phyloP scores from a whole-genome alignment of 192 early-diverging fungal genomes.

The Backusella westeae region DNA sequence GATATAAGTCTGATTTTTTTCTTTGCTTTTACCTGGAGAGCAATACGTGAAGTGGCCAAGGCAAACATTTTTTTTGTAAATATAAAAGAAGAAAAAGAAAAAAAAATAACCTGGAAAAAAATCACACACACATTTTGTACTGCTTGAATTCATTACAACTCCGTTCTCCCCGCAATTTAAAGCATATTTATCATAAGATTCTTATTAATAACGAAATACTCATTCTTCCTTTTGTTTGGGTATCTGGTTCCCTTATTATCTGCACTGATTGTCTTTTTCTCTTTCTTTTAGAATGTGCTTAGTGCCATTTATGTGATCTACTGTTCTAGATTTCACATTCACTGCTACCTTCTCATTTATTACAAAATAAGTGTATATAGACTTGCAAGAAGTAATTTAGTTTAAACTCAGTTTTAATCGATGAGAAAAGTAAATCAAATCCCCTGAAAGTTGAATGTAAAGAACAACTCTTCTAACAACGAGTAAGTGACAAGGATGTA shows the following conservation, averaged over 20 bases:
- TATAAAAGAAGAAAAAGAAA: not conserved
- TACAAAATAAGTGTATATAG: not conserved
- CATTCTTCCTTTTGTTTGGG: not conserved
- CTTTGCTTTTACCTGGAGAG: slow-evolving; percentile 9
- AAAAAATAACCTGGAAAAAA: not conserved
- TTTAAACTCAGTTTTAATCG: not conserved
- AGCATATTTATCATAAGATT: not conserved
- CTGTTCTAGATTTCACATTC: not conserved
- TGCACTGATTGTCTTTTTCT: not conserved
- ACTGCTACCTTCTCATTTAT: not conserved
- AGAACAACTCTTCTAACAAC: not conserved
- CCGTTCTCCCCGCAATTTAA: not conserved
- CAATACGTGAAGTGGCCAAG: slow-evolving; percentile 16
- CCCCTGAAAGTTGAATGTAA: not conserved
- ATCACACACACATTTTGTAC: not conserved
- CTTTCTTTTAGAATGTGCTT: not conserved
- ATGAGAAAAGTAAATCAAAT: not conserved
- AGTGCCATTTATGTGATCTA: not conserved
- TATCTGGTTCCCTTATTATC: not conserved
- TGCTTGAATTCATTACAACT: not conserved
- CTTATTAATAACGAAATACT: not conserved
- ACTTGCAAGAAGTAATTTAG: not conserved
- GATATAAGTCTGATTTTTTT: not conserved
- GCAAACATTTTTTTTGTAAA: slow-evolving; percentile 12
- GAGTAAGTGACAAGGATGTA: not conserved